These are phyloP conservation scores for Pyrenochaeta sp. DNA, from an alignment of 2,329 filamentous ascomycete species.

Conservation along the genomic window DNA sequence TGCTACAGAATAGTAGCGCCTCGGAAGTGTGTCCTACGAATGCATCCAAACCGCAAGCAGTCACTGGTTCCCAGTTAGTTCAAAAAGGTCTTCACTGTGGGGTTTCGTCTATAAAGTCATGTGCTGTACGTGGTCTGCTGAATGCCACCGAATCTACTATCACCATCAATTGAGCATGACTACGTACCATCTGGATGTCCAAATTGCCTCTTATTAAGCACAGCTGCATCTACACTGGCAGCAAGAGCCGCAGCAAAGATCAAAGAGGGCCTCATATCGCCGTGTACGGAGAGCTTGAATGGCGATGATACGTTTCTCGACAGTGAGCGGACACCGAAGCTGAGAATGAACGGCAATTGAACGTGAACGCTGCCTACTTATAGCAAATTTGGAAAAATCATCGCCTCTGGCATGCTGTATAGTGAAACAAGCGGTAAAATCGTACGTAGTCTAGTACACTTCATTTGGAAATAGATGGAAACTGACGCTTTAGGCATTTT, in stretches of 20 bases:
- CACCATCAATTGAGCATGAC: slow-evolving; percentile 1
- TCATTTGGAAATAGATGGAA: slow-evolving; percentile 45
- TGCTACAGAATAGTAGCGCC: slow-evolving; percentile 41
- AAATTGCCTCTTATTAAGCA: slow-evolving; percentile 31
- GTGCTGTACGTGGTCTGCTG: no score
- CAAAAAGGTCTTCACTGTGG: background rate
- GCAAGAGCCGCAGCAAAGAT: slow-evolving; percentile 31
- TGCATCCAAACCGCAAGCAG: slow-evolving; percentile 38
- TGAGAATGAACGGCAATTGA: slow-evolving; percentile 7
- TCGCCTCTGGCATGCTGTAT: slow-evolving; percentile 3
- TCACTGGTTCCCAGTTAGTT: slow-evolving; percentile 22
- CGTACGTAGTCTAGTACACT: slow-evolving; percentile 27
- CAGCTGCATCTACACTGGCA: slow-evolving; percentile 29
- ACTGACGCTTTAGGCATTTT: slow-evolving; percentile 21
- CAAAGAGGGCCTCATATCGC: slow-evolving; percentile 35
- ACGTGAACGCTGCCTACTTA: slow-evolving; percentile 29
- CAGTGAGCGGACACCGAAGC: slow-evolving; percentile 8
- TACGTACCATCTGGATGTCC: slow-evolving; percentile 33
- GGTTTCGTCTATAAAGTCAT: no score
- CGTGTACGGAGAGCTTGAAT: slow-evolving; percentile 3
- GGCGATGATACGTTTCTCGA: background rate
- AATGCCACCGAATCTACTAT: no score
- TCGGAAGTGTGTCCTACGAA: slow-evolving; percentile 42
- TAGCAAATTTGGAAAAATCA: slow-evolving; percentile 18
- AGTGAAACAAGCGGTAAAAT: slow-evolving; percentile 13